Conservation (phyloP, 176 grass and related monocot species). For the Cenchrus americanus region DNA sequence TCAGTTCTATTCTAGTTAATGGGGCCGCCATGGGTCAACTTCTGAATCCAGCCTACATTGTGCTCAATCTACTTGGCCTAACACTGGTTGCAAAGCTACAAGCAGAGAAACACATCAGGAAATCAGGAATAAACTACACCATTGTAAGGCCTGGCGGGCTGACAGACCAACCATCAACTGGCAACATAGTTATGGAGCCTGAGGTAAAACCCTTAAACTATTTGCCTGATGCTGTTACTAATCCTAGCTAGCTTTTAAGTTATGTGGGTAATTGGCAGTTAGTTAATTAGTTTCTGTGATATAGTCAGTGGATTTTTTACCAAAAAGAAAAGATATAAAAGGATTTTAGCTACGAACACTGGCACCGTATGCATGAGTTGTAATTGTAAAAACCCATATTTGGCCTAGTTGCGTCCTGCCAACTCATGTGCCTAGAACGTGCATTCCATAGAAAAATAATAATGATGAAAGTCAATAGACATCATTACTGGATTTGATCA, state of each 20-base stretch:
- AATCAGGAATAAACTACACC: slow-evolving; percentile 77
- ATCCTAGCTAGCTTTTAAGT: not conserved
- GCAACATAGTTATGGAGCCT: slow-evolving; percentile 63
- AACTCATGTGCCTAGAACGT: too few relatives aligned
- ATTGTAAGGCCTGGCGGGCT: slow-evolving; percentile 78
- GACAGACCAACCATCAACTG: slow-evolving; percentile 55
- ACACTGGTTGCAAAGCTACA: slow-evolving; percentile 74
- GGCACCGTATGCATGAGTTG: too few relatives aligned
- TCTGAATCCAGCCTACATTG: slow-evolving; percentile 72
- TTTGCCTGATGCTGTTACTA: not conserved
- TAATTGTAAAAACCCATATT: too few relatives aligned
- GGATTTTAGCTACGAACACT: too few relatives aligned
- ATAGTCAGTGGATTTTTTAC: not conserved
- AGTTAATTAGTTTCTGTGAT: not conserved
- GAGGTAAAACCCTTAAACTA: slow-evolving; percentile 50
- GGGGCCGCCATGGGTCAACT: slow-evolving; percentile 65
- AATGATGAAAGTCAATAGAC: too few relatives aligned
- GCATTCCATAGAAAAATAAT: too few relatives aligned
- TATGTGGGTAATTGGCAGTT: not conserved
- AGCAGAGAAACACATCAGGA: slow-evolving; percentile 66
- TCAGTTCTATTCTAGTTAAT: slow-evolving; percentile 79
- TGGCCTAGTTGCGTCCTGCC: too few relatives aligned
- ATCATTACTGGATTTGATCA: too few relatives aligned
- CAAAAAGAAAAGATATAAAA: too few relatives aligned
- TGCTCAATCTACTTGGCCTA: slow-evolving; percentile 73